These are phyloP conservation scores for Orobanche coerulescens DNA, from an alignment of 257 asterid species.

Conservation along the genomic window DNA sequence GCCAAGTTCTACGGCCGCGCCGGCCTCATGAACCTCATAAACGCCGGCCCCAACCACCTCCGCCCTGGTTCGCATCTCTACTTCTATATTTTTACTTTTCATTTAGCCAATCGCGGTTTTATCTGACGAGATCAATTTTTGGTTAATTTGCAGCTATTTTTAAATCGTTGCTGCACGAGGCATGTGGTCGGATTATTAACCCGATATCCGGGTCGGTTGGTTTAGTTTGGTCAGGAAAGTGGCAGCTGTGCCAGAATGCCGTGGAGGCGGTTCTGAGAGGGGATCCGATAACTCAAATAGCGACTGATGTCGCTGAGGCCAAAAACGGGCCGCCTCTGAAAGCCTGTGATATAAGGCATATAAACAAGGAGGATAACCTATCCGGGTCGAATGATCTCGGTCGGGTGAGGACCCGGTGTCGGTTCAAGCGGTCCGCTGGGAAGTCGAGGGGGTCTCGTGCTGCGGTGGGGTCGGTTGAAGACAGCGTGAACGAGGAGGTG, in stretches of 20 bases:
- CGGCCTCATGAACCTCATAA: constrained; percentile 79
- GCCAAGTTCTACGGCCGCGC: constrained; percentile 95
- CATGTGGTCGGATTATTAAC: constrained; percentile 85
- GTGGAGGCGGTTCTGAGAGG: constrained; percentile 78
- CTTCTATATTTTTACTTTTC: not conserved
- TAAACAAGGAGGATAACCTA: constrained; percentile 34
- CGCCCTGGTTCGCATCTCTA: constrained; percentile 58
- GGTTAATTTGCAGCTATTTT: constrained; percentile 49
- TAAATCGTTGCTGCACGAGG: constrained; percentile 69
- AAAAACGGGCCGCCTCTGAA: constrained; percentile 62
- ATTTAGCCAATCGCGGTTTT: constrained; percentile 32
- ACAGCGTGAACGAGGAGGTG: constrained; percentile 23
- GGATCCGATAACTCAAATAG: constrained; percentile 47
- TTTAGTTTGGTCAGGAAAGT: constrained; percentile 68
- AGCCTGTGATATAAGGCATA: constrained; percentile 57
- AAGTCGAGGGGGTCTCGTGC: constrained; percentile 29
- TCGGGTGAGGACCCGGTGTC: constrained; percentile 50
- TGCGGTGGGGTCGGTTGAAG: constrained; percentile 23
- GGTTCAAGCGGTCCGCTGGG: constrained; percentile 47
- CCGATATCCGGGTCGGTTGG: constrained; percentile 87
- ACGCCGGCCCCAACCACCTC: constrained; percentile 72
- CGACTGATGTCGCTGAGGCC: constrained; percentile 41
- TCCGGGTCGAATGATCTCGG: constrained; percentile 39
- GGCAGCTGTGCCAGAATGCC: constrained; percentile 83
- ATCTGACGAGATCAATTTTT: not conserved